These are phyloP conservation scores for Fusarium caatingaense DNA, from an alignment of 2,329 filamentous ascomycete genomes.

Conservation along the genomic window DNA sequence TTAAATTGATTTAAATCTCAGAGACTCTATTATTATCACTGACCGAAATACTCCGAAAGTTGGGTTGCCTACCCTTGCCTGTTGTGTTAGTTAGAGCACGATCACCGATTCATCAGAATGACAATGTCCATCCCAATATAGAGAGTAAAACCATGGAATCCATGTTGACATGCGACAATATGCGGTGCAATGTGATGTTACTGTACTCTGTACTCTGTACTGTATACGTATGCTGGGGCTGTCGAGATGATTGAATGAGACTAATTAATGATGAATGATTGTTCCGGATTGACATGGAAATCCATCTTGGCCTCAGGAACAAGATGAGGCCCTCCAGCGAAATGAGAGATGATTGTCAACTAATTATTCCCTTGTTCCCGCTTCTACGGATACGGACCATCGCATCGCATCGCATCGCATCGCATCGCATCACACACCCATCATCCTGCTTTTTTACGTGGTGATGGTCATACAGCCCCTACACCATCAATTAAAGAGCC, in stretches of 20 bases:
- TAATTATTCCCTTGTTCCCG: conserved; percentile 1
- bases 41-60: conserved; percentile 38
- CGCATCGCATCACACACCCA: conserved; percentile 38
- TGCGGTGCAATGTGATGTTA: conserved; percentile 3
- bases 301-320: conserved; percentile 33
- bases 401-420: neutral
- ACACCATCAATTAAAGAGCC: conserved; percentile 19
- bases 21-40: neutral
- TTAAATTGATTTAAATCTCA: neutral
- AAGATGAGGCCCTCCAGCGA: conserved; percentile 3
- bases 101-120: conserved; percentile 33
- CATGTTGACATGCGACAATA: conserved; percentile 15
- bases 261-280: conserved; percentile 14
- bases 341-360: conserved; percentile 5
- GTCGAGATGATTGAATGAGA: conserved; percentile 2
- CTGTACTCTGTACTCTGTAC: conserved; percentile 1
- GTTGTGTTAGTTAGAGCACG: neutral
- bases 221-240: conserved; percentile 14
- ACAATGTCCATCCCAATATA: conserved; percentile 3
- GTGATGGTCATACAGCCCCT: conserved; percentile 12
- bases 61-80: conserved; percentile 31
- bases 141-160: conserved; percentile 4
- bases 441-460: conserved; percentile 29
- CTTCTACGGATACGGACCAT: neutral
- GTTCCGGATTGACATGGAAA: conserved; percentile 2